Evolutionary conservation across 225 moss, liverwort and hornwort genomes (phyloP), one percentile per base, ranked within the genome.

Genomic region (Polytrichum commune): DNA sequence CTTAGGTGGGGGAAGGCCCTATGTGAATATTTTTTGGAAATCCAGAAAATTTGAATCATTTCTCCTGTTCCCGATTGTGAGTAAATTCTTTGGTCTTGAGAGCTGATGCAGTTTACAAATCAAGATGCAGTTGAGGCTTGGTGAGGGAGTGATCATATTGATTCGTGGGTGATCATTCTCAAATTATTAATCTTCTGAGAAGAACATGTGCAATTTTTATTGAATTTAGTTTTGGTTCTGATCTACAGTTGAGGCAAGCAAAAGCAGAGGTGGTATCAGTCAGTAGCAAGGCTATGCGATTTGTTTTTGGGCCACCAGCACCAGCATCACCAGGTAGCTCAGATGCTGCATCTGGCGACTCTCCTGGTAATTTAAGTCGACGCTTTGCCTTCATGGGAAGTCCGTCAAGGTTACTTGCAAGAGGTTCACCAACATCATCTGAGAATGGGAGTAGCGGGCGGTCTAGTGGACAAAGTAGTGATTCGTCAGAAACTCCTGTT

Each of bases 201-300:
- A 46, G 46, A 13, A 16, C 46, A 46, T 46, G 46, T 46, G 13
- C 46, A 46, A 46, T 46, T 46, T 46, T 46, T 16, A 13, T 46
- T 16, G 16, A 10, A 58, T 58, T 63, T 4, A 2, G 1, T 68
- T 55, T 7, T 68, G 68, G 27, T 22, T 77, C 55, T 56, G 6
- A 67, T 26, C 18, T 73, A 79, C 82, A 88, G 87, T 73, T 88
- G 72, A 76, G 84, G 65, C 75, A 84, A 79, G 84, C 84, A 13
- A 79, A 22, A 27, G 79, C 72, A 67, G 77, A 77, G 55, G 65
- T 88, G 67, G 4, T 84, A 67, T 72, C 81, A 23, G 87, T 57
- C 25, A 88, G 84, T 29, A 77, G 71, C 72, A 79, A 35, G 65
- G 87, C 84, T 22, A 84, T 84, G 82, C 84, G 84, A 66, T 88